Percentiles rank a stretch among this genome's conserved stretches.
Evolutionary conservation across 495 filamentous ascomycete genomes (phyloP).

Genomic region (Neurospora tetrasperma): DNA sequence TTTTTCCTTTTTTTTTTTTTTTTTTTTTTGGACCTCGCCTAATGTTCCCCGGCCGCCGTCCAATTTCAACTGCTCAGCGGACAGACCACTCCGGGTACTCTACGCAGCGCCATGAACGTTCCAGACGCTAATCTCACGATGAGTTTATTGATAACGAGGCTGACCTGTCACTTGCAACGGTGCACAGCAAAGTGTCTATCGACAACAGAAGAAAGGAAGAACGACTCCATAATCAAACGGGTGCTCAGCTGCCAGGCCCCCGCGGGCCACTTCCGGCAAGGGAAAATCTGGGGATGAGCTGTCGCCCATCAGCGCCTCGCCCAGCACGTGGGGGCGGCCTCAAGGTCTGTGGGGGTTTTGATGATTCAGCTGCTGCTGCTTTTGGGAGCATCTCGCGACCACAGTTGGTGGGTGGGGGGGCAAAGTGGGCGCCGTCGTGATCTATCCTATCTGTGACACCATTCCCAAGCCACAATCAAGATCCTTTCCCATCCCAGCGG

Average conservation of each 20-base stretch:
- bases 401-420: not conserved
- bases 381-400: not conserved
- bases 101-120: not conserved
- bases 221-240: not conserved
- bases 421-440: not conserved
- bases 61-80: not conserved
- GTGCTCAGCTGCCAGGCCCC: not conserved
- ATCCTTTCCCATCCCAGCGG: not conserved
- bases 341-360: not conserved
- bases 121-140: not conserved
- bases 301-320: not conserved
- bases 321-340: not conserved
- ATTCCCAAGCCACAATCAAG: not conserved
- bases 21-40: not conserved
- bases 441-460: not conserved
- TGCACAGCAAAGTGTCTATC: not conserved
- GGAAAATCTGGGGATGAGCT: not conserved
- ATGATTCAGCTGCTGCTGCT: not conserved
- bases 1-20: not conserved
- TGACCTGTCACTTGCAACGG: not conserved
- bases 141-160: not conserved
- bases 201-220: not conserved
- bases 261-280: not conserved
- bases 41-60: not conserved
- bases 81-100: not conserved